Percentiles rank a stretch among this genome's conserved stretches.
phyloP scores from a whole-genome alignment of 768 basidiomycete species.

The Pisolithus marmoratus region DNA sequence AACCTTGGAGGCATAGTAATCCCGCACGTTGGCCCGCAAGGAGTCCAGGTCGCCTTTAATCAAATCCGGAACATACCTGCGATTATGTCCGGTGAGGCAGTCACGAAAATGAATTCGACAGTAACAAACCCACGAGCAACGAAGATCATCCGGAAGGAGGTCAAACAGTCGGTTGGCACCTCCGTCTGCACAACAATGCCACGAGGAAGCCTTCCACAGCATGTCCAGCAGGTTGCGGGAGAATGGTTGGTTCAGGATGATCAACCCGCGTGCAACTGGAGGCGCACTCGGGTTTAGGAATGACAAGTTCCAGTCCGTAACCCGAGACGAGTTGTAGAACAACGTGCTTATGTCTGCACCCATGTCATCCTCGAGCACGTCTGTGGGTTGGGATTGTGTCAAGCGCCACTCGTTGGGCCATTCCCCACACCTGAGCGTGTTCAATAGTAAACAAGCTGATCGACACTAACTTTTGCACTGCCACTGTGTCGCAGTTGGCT shows the following conservation, averaged over 20 bases:
- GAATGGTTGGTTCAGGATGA: constrained; percentile 92
- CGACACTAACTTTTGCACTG: constrained; percentile 1
- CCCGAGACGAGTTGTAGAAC: background rate
- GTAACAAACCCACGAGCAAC: constrained; percentile 8
- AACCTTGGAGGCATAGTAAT: constrained; percentile 61
- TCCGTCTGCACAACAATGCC: constrained; percentile 78
- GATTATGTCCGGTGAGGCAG: background rate
- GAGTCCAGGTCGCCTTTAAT: constrained; percentile 97
- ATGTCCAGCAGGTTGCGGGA: constrained; percentile 51
- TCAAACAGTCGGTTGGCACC: constrained; percentile 85
- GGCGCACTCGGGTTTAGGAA: constrained; percentile 15
- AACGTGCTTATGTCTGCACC: constrained; percentile 1
- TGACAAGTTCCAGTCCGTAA: constrained; percentile 18
- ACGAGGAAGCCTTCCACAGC: constrained; percentile 49
- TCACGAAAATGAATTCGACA: background rate
- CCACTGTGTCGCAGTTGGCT: background rate
- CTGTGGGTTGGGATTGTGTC: too few relatives aligned
- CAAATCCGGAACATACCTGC: constrained; percentile 72
- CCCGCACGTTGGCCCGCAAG: constrained; percentile 63
- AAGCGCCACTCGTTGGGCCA: too few relatives aligned
- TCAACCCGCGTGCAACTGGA: constrained; percentile 44
- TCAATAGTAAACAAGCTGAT: too few relatives aligned
- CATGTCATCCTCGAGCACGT: background rate
- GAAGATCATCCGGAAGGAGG: constrained; percentile 13
- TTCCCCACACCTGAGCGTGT: too few relatives aligned